Evolutionary conservation across 331 rosid genomes (phyloP), one percentile per base, ranked within the genome.

Genomic region (Erythrophleum ivorense): DNA sequence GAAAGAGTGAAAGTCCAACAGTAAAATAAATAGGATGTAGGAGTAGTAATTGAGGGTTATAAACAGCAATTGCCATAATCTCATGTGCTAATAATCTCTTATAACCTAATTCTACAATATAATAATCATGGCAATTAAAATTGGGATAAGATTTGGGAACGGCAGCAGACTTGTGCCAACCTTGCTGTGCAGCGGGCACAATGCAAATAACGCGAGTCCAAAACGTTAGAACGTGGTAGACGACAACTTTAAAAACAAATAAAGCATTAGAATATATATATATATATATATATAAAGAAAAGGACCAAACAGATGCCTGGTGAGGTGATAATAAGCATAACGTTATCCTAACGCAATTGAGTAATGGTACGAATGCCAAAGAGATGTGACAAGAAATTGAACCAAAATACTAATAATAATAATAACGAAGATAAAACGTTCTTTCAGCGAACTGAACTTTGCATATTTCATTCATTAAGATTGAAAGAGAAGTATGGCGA

Each of bases 341-440:
- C 68, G 73, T 84, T 74, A 74, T 81, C 84, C 54, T 24, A 7
- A 14, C 41, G 76, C 62, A 75, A 67, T 85, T 53, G 59, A 60
- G 7, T 33, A 33, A 41, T 69, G 63, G 63, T 71, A 24, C 31
- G 40, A 71, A 77, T 8, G 65, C 52, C 82, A 72, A 78, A 43
- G 63, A 48, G 58, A 72, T 3, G 73, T 38, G 77, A 72, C 85
- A 85, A 77, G 50, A 29, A 43, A 52, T 33, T 29, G 19, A 3
- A 19, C 41, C 5, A 2, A 7, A 38, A 67, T 18, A 55, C 5
- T 6, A 55, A 55, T 14, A 18, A 43, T 13, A 15, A 16, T 15
- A 14, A 64, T 36, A 15, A 31, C 14, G 31, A 63, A 33, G 46
- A 64, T 64, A 36, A 15, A 15, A 21, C 3, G 68, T 33, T 31